A percentile compares a stretch with the other conserved stretches of the same genome.
phyloP scores from a whole-genome alignment of 441 rosid species.

The Croton setiger region DNA sequence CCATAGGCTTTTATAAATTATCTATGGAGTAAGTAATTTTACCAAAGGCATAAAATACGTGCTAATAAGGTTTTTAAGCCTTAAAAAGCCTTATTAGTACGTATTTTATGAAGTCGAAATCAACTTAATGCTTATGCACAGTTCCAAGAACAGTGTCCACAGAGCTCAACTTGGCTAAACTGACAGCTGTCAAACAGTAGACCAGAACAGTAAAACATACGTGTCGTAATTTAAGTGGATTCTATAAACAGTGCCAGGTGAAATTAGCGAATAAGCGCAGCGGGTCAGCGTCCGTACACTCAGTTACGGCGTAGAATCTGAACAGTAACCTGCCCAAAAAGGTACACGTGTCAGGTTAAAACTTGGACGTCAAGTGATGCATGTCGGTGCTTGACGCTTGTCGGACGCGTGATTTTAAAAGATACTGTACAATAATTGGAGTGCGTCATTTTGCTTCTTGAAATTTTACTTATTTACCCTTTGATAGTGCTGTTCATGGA shows the following conservation, averaged over 20 bases:
- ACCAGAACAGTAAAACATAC: not conserved
- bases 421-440: conserved; percentile 20
- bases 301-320: conserved; percentile 15
- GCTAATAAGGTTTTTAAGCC: no score
- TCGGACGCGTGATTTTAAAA: conserved; percentile 30
- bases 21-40: no score
- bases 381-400: conserved; percentile 5
- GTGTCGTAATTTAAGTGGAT: not conserved
- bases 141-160: not conserved
- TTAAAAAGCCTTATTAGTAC: no score
- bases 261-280: not conserved
- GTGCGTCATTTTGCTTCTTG: not conserved
- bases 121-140: no score
- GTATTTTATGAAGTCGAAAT: no score
- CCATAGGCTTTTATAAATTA: no score
- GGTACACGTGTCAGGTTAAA: conserved; percentile 25
- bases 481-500: not conserved
- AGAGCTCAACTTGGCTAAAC: conserved; percentile 5
- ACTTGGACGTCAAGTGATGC: conserved; percentile 7
- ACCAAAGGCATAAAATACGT: no score
- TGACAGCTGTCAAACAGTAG: conserved; percentile 3
- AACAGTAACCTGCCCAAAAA: conserved; percentile 9
- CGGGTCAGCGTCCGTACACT: not conserved
- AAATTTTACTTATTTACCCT: not conserved
- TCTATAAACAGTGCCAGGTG: conserved; percentile 18